Evolutionary conservation across 208 protist genomes (phyloP), one percentile per base, ranked within the genome.

Genomic region (Herpetomonas tarakana): DNA sequence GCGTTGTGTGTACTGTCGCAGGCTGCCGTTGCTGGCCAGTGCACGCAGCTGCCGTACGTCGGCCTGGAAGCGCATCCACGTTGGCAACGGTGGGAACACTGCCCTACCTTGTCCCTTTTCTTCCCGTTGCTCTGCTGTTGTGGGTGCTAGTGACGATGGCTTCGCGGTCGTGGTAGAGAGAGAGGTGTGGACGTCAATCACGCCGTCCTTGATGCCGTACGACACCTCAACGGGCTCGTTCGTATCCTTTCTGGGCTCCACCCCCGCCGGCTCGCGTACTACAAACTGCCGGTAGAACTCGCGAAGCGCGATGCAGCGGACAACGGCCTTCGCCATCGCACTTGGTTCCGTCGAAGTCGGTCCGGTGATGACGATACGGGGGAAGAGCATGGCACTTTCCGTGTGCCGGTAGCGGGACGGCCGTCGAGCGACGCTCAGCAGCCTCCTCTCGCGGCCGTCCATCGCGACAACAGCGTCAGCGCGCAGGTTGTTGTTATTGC

Each of bases 1-100:
- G 45, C 77, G 83, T n/a, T 58, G 68, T 0, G 78, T 65, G 60
- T 90, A 91, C 22, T 82, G 79, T 52, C 96, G 94, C 4, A 87
- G 68, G 0, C 35, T 38, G 39, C 68, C 39, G 28, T 86, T 69
- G 45, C 65, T 76, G 1, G 71, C 67, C 22, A 87, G 35, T n/a
- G 44, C 47, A 38, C 76, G 78, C 22, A 96, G 53, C 28, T 45
- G 16, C 12, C 80, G 74, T 14, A 74, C 65, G 69, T 94, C 83
- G 11, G 52, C 24, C 60, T 90, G 79, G 62, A 91, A 93, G 44
- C 71, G 63, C 14, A 45, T 47, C 82, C 85, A 92, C 11, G 76
- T 71, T 18, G 85, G 85, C 54, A 92, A 53, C 6, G 76, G 51
- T 16, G 56, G 25, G 47, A 73, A 75, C 21, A 69, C 46, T 0